Evolutionary conservation across 345 rosid genomes (phyloP).

Genomic region (Bruguiera gymnorhiza): DNA sequence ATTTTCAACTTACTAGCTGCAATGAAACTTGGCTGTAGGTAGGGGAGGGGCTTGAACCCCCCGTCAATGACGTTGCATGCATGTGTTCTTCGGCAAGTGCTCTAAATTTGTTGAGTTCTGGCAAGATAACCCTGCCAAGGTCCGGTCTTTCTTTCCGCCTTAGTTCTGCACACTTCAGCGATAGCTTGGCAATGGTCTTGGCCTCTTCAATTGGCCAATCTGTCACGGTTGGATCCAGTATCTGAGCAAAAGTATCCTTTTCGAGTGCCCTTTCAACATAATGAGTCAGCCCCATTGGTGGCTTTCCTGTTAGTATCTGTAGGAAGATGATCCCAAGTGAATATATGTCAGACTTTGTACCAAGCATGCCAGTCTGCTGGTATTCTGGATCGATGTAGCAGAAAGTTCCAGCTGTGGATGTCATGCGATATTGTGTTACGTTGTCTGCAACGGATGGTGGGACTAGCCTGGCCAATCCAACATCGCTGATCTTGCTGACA

Average conservation of each 20-base stretch:
- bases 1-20: constrained; percentile 25
- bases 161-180: constrained; percentile 68
- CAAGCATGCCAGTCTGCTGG: constrained; percentile 90
- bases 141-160: constrained; percentile 84
- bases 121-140: constrained; percentile 63
- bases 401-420: constrained; percentile 87
- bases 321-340: constrained; percentile 78
- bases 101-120: constrained; percentile 65
- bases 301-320: constrained; percentile 64
- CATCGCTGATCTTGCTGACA: constrained; percentile 89
- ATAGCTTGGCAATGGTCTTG: constrained; percentile 48
- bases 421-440: constrained; percentile 83
- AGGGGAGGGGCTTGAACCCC: constrained; percentile 29
- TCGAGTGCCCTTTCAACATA: constrained; percentile 58
- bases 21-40: constrained; percentile 35
- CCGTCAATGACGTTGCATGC: constrained; percentile 18
- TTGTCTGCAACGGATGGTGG: constrained; percentile 73
- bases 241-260: constrained; percentile 46
- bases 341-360: constrained; percentile 75
- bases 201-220: constrained; percentile 86
- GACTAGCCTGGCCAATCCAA: constrained; percentile 83
- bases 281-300: constrained; percentile 83
- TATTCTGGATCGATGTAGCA: constrained; percentile 94
- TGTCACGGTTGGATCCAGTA: constrained; percentile 61
- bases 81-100: constrained; percentile 50